Base-by-base conservation (phyloP, 192 early-diverging fungal species). In the Dispira simplex region DNA sequence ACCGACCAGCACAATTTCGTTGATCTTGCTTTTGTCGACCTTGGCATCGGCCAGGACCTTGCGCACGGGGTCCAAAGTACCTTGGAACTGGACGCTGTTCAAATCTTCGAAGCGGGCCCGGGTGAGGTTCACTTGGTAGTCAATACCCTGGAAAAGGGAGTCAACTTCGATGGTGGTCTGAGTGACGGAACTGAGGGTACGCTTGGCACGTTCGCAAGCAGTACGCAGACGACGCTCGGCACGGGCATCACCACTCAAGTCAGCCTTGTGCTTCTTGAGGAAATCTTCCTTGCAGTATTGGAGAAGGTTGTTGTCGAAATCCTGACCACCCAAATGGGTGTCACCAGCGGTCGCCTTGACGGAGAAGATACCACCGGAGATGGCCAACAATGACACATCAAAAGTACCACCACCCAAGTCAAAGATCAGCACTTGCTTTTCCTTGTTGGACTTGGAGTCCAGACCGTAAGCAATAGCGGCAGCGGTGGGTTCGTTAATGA, bases 401-500 rank as follows among this genome's bases (percentile, higher is more conserved):
- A 91, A 88, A 52, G 88, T 90, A 68, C 88, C 86, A 67, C 89
- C 89, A 70, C 87, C 89, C 46, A 91, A 78, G 80, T 91, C 88
- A 75, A 82, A 91, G 62, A 91, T 82, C 66, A 86, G 77, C 32
- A 87, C 81, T 71, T 82, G 77, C 71, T 81, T 78, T 76, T 90
- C 86, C 70, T 80, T 76, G 72, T 75, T 82, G 72, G 80, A 74
- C 81, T 87, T 86, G 57, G 78, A 79, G 75, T 91, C 84, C 71
- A 91, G 77, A 67, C 87, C 86, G 77, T 91, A 91, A 46, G 89
- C 89, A 65, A 89, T 85, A 44, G 87, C 89, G 43, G 90, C 90
- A 60, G 90, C 90, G 12, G 88, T 93, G 65, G 90, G 89, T 73
- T 91, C 90, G 83, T 91, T 93, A 74, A 91, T 86, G 77, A 93